Percentiles rank a stretch among this genome's conserved stretches.
Evolutionary conservation across 805 yeast species (phyloP).

Genomic region (Blastobotrys peoriensis): DNA sequence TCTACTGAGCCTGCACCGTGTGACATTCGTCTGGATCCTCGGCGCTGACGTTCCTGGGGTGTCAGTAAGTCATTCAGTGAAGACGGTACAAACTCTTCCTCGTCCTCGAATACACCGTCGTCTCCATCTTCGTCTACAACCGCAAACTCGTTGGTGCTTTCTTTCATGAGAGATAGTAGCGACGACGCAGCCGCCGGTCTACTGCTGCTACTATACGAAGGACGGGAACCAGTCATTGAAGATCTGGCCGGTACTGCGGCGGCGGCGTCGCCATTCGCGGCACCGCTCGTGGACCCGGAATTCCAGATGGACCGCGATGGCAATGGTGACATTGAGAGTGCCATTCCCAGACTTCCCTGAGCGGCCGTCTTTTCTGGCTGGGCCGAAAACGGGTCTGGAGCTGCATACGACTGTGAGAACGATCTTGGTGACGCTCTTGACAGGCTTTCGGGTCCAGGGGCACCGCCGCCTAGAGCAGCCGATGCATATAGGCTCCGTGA

Average conservation of each 20-base stretch:
- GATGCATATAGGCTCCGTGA: background rate
- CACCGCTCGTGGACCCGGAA: background rate
- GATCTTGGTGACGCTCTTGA: background rate
- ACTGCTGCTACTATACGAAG: background rate
- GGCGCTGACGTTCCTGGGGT: slow-evolving; percentile 68
- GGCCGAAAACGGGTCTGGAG: background rate
- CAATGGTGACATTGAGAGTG: background rate
- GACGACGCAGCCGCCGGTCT: background rate
- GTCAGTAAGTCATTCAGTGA: slow-evolving; percentile 75
- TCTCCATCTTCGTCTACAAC: slow-evolving; percentile 38
- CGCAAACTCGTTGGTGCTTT: slow-evolving; percentile 27
- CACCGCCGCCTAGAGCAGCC: background rate
- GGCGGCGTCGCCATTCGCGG: background rate
- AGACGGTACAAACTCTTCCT: slow-evolving; percentile 77
- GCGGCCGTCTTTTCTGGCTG: background rate
- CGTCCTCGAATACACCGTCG: slow-evolving; percentile 31
- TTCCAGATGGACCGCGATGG: background rate
- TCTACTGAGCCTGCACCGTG: background rate
- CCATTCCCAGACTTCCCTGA: background rate
- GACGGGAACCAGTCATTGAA: background rate
- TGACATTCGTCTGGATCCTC: slow-evolving; percentile 9
- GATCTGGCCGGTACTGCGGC: background rate
- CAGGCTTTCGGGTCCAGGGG: too few species aligned
- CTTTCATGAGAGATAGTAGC: slow-evolving; percentile 2
- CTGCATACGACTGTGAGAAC: background rate